phyloP scores from a whole-genome alignment of 305 asterid species.

The Ajuga reptans region DNA sequence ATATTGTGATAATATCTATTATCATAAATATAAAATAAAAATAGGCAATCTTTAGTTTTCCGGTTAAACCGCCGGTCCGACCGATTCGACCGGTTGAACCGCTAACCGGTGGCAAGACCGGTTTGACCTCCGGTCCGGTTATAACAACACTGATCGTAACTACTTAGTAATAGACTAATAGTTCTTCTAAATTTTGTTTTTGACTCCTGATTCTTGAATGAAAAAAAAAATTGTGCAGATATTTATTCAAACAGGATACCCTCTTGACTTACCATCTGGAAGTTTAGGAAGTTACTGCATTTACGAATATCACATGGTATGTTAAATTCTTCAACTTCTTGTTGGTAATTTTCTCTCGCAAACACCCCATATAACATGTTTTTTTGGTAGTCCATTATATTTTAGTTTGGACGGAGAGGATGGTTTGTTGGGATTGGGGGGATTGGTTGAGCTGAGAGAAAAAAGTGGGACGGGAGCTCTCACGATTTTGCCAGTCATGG shows the following conservation, averaged over 20 bases:
- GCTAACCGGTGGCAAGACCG: no score
- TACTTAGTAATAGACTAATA: not conserved
- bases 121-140: no score
- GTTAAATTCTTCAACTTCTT: not conserved
- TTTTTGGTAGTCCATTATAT: not conserved
- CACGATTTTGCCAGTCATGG: no score
- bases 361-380: not conserved
- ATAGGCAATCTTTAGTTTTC: no score
- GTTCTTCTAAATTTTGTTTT: not conserved
- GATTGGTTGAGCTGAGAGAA: not conserved
- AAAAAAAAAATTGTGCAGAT: conserved; percentile 36
- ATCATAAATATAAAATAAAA: no score
- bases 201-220: not conserved
- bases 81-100: no score
- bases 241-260: conserved; percentile 88
- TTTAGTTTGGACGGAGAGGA: not conserved
- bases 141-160: no score
- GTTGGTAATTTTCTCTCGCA: not conserved
- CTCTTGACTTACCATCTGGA: conserved; percentile 87
- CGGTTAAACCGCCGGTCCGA: no score
- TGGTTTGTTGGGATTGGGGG: not conserved
- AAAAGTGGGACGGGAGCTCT: not conserved
- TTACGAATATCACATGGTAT: conserved; percentile 86
- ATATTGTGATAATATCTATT: no score
- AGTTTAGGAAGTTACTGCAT: conserved; percentile 88